A percentile compares a stretch with the other conserved stretches of the same genome.
Evolutionary conservation across 1,139 yeast species (phyloP).

Genomic region (Kodamaea ohmeri): DNA sequence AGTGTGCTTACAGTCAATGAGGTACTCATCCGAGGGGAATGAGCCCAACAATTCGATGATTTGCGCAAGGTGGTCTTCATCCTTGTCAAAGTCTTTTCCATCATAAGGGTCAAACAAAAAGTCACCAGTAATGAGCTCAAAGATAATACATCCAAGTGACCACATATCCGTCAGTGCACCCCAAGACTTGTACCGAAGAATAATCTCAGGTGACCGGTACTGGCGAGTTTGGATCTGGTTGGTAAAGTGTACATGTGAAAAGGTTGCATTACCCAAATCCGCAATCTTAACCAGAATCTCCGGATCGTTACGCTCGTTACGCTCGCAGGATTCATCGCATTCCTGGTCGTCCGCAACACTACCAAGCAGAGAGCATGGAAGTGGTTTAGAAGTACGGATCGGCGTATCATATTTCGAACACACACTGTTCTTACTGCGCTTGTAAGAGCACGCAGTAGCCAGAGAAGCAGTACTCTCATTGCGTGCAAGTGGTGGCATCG

Average conservation of each 20-base stretch:
- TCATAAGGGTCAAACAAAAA: slow-evolving; percentile 78
- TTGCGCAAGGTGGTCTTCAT: slow-evolving; percentile 86
- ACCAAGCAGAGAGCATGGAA: slow-evolving; percentile 20
- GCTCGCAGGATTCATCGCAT: too few species aligned
- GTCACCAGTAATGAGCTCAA: slow-evolving; percentile 82
- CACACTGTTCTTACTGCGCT: slow-evolving; percentile 25
- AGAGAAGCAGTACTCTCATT: slow-evolving; percentile 7
- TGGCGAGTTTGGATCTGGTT: slow-evolving; percentile 86
- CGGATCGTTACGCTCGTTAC: slow-evolving; percentile 4
- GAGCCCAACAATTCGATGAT: slow-evolving; percentile 64
- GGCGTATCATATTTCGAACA: slow-evolving; percentile 23
- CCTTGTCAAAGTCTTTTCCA: slow-evolving; percentile 61
- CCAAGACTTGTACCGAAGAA: slow-evolving; percentile 65
- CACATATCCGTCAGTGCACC: slow-evolving; percentile 83
- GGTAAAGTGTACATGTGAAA: slow-evolving; percentile 69
- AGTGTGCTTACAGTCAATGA: slow-evolving; percentile 51
- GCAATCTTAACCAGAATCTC: slow-evolving; percentile 56
- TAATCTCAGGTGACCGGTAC: slow-evolving; percentile 78
- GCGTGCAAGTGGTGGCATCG: slow-evolving; percentile 4
- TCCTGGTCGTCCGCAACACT: slow-evolving; percentile 17
- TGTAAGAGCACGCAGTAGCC: slow-evolving; percentile 17
- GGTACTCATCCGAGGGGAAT: slow-evolving; percentile 49
- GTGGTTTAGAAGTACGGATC: slow-evolving; percentile 31
- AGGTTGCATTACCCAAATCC: slow-evolving; percentile 85
- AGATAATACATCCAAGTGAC: slow-evolving; percentile 79